These are phyloP conservation scores for Physcomitrellopsis africana DNA, from an alignment of 225 moss, liverwort and hornwort genomes.

Conservation along the genomic window DNA sequence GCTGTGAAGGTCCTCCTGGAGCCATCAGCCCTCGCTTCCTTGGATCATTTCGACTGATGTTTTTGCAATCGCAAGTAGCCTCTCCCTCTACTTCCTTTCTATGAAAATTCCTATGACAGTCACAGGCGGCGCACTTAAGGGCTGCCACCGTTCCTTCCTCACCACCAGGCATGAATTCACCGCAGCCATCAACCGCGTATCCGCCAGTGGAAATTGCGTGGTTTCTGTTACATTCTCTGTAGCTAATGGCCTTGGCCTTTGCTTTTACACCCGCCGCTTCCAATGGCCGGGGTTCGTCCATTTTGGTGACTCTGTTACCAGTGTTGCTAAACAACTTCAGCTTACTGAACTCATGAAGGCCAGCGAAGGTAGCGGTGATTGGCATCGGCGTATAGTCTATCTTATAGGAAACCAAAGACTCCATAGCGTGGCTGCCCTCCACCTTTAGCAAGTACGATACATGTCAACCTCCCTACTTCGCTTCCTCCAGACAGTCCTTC, in stretches of 20 bases:
- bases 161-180: conserved; percentile 97
- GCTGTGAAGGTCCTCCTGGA: conserved; percentile 70
- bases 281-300: conserved; percentile 79
- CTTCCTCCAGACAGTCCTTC: conserved; percentile 38
- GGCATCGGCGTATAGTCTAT: conserved; percentile 94
- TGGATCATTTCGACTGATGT: conserved; percentile 51
- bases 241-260: conserved; percentile 77
- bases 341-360: conserved; percentile 95
- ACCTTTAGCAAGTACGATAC: conserved; percentile 69
- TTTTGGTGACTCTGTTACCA: conserved; percentile 76
- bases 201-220: conserved; percentile 93
- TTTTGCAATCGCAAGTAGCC: conserved; percentile 82
- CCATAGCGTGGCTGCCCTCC: conserved; percentile 90
- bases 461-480: conserved; percentile 63
- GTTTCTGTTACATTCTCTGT: conserved; percentile 97
- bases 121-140: conserved; percentile 96
- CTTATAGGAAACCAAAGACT: conserved; percentile 90
- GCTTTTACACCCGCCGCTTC: conserved; percentile 64
- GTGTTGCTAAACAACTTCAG: conserved; percentile 84
- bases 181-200: conserved; percentile 97
- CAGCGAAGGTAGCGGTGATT: conserved; percentile 90
- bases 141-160: conserved; percentile 90
- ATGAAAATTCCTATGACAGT: conserved; percentile 97
- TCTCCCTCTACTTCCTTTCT: conserved; percentile 93
- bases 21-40: conserved; percentile 63